phyloP scores from a whole-genome alignment of 257 asterid genomes.

The Scutellaria baicalensis region DNA sequence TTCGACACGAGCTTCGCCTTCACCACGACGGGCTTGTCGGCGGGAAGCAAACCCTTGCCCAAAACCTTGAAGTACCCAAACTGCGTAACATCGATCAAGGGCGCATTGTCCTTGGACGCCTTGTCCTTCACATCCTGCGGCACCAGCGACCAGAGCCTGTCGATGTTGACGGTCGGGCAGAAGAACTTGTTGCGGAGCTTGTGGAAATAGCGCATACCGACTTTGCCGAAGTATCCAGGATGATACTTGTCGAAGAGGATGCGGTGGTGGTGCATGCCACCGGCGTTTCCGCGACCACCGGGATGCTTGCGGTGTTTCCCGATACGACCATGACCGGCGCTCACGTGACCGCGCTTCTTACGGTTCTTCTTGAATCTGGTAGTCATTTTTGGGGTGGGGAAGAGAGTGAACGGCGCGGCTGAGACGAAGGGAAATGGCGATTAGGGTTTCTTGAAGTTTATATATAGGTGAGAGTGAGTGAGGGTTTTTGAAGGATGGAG shows the following conservation, averaged over 20 bases:
- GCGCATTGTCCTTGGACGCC: conserved; percentile 11
- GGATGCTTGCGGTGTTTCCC: conserved; percentile 18
- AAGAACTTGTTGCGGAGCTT: conserved; percentile 12
- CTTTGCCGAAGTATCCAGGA: conserved; percentile 11
- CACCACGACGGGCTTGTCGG: conserved; percentile 11
- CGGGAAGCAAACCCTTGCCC: conserved; percentile 14
- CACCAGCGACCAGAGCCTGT: conserved; percentile 15
- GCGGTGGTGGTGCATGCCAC: conserved; percentile 18
- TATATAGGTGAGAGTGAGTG: background rate
- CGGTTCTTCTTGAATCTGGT: conserved; percentile 15
- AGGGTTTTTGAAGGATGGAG: background rate
- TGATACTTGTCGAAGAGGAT: conserved; percentile 14
- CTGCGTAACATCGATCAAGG: conserved; percentile 12
- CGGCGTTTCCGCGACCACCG: conserved; percentile 22
- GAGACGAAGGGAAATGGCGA: background rate
- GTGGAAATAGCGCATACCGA: conserved; percentile 17
- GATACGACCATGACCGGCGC: conserved; percentile 17
- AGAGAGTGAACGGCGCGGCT: background rate
- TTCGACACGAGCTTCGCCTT: conserved; percentile 13
- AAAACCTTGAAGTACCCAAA: conserved; percentile 9
- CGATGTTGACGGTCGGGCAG: conserved; percentile 19
- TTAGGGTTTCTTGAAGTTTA: conserved; percentile 1
- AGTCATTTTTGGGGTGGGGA: background rate
- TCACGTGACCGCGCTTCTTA: conserved; percentile 17
- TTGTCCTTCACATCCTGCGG: conserved; percentile 19